Evolutionary conservation across 805 yeast species (phyloP).

Genomic region (Candida palmyrensis): DNA sequence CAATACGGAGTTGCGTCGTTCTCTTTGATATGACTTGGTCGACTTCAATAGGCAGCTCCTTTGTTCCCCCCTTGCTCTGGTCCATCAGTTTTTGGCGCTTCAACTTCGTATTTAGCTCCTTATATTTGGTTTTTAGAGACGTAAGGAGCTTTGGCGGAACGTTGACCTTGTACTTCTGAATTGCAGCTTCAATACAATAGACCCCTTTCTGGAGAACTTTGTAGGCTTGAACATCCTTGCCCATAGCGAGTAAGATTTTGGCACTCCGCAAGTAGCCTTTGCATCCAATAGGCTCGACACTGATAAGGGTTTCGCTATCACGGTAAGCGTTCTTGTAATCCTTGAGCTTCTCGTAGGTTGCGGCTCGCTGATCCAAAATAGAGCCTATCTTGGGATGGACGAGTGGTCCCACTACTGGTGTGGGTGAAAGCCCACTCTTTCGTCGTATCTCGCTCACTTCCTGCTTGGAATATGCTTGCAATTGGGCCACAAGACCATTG

Average conservation of each 20-base stretch:
- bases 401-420: constrained; percentile 24
- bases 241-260: constrained; percentile 24
- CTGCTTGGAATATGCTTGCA: constrained; percentile 11
- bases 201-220: constrained; percentile 32
- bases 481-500: constrained; percentile 16
- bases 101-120: constrained; percentile 15
- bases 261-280: constrained; percentile 45
- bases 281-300: constrained; percentile 40
- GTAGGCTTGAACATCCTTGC: constrained; percentile 29
- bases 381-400: constrained; percentile 33
- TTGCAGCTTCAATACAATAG: constrained; percentile 27
- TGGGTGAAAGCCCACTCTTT: constrained; percentile 14
- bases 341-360: constrained; percentile 40
- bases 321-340: constrained; percentile 24
- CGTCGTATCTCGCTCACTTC: constrained; percentile 14
- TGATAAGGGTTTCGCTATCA: constrained; percentile 32
- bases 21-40: not conserved
- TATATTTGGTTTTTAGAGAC: constrained; percentile 19
- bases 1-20: constrained; percentile 5
- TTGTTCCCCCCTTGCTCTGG: too few species aligned
- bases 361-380: constrained; percentile 44
- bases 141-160: constrained; percentile 29
- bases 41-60: not conserved
- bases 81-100: constrained; percentile 13
- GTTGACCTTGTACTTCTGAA: constrained; percentile 17